Conservation (phyloP, 75 land plant species). For the Gnetum montanum region DNA sequence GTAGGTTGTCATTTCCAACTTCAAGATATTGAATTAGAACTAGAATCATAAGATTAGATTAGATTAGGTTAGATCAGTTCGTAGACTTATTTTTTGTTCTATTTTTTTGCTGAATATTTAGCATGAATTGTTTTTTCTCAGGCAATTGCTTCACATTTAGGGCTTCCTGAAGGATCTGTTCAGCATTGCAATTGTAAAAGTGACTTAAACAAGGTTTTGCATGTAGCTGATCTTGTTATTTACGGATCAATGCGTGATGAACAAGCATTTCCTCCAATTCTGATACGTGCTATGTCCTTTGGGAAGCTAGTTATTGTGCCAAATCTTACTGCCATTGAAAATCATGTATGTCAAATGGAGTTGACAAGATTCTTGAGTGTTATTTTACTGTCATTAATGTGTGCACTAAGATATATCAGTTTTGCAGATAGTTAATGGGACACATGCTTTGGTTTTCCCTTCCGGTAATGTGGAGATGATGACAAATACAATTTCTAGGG, state of each 20-base stretch:
- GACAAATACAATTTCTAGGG: constrained; percentile 25
- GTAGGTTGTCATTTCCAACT: too few species aligned
- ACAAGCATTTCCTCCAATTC: constrained; percentile 68
- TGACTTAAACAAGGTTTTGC: constrained; percentile 54
- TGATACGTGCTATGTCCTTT: constrained; percentile 79
- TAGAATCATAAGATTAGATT: too few species aligned
- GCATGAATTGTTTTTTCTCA: constrained; percentile 30
- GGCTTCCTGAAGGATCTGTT: constrained; percentile 46
- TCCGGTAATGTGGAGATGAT: constrained; percentile 46
- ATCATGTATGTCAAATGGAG: constrained; percentile 47
- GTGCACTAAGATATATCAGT: neutral
- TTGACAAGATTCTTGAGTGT: neutral
- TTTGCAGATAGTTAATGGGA: constrained; percentile 64
- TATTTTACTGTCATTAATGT: constrained; percentile 2
- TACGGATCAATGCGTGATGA: constrained; percentile 68
- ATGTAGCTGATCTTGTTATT: constrained; percentile 72
- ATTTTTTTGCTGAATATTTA: too few species aligned
- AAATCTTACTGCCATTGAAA: constrained; percentile 42
- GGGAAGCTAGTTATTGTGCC: constrained; percentile 66
- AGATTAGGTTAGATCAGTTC: too few species aligned
- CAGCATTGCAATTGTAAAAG: constrained; percentile 46
- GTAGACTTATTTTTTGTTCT: too few species aligned
- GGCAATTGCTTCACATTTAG: constrained; percentile 63
- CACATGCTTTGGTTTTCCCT: constrained; percentile 56
- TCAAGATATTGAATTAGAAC: too few species aligned